Evolutionary conservation across 2,329 filamentous ascomycete species (phyloP), one percentile per base, ranked within the genome.

Genomic region (Beauveria varroae): DNA sequence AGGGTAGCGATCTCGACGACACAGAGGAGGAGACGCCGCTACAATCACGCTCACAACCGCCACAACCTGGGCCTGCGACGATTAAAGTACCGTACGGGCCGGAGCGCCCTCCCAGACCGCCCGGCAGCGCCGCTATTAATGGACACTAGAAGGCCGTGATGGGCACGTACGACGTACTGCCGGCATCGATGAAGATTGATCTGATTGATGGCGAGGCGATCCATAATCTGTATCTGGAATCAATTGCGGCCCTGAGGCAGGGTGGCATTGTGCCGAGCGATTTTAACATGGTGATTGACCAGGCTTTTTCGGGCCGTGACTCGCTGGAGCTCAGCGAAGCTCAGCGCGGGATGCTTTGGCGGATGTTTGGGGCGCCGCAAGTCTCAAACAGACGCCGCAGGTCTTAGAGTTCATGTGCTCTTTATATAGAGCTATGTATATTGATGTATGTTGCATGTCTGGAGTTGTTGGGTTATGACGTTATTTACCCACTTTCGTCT

Each of bases 1-100:
- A 86, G 8, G 85, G 81, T 65, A 85, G 85, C 65, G 84, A 85
- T 63, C 83, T 88, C 65, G 81, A 79, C 60, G 79, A 82, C 61
- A 82, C 78, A 26, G 81, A 83, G 66, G 81, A 82, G 65, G 80
- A 82, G 65, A 66, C 72, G 51, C 16, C 58, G 12, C 34, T 44
- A 14, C 20, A 41, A 37, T 44, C 43, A 40, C 65, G 67, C 41
- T 7, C 28, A 54, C 77, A 75, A 62, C 64, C 74, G 62, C 66
- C 68, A 61, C 69, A 73, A 52, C 70, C 71, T 54, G 69, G 64
- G 50, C 70, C 72, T 46, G 76, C 51, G 24, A 24, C 58, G 22
- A 61, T 43, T 50, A 61, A 74, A 9, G 74, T 79, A 54, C 71
- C 77, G 7, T 81, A 76, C 63, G 79, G 79, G 12, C 79, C 79